A percentile compares a stretch with the other conserved stretches of the same genome.
Conservation (phyloP, 2,329 filamentous ascomycete genomes). For the Cladosporium sp. region DNA sequence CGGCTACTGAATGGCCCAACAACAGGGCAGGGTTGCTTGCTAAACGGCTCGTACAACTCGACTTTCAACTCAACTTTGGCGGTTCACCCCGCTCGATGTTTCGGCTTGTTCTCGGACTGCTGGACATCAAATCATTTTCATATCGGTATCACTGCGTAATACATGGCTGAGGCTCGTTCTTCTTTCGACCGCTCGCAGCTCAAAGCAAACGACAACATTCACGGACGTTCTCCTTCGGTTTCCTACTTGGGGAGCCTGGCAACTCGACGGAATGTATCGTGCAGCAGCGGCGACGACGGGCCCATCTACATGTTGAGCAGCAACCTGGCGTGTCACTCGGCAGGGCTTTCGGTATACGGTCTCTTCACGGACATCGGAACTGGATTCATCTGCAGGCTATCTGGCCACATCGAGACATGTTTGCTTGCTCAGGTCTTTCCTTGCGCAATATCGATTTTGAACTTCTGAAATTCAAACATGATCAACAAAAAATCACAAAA, state of each 20-base stretch:
- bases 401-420: constrained; percentile 18
- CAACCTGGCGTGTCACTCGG: constrained; percentile 43
- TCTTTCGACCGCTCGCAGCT: constrained; percentile 21
- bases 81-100: constrained; percentile 21
- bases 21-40: constrained; percentile 39
- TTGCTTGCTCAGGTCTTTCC: constrained; percentile 22
- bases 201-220: constrained; percentile 16
- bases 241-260: not conserved
- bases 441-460: constrained; percentile 19
- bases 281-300: constrained; percentile 22
- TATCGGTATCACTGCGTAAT: constrained; percentile 36
- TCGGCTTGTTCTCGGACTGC: constrained; percentile 27
- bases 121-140: constrained; percentile 31
- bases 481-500: constrained; percentile 20
- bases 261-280: constrained; percentile 13
- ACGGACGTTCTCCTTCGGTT: constrained; percentile 9
- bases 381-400: constrained; percentile 33
- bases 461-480: not conserved
- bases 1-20: constrained; percentile 50
- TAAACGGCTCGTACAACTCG: constrained; percentile 28
- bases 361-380: constrained; percentile 23
- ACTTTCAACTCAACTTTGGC: constrained; percentile 22
- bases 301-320: constrained; percentile 22
- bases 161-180: constrained; percentile 29
- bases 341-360: constrained; percentile 37